A percentile compares a stretch with the other conserved stretches of the same genome.
Conservation (phyloP, 2,329 filamentous ascomycete species). For the Nannizziopsis arthrosporioides region DNA sequence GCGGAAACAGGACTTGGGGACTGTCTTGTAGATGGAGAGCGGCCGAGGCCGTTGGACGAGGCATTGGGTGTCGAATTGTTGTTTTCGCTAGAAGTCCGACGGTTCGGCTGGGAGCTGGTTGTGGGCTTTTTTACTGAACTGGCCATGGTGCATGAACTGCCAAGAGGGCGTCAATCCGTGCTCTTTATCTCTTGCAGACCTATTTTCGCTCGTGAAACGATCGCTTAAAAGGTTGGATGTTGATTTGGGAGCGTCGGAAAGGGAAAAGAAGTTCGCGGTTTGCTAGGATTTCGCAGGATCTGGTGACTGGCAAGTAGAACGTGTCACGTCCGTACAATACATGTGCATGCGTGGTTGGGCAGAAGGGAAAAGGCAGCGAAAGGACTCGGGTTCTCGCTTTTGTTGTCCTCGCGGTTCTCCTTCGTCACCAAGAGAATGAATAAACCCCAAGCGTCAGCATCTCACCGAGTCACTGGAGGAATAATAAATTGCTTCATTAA, state of each 20-base stretch:
- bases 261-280: not conserved
- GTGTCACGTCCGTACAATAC: too few relatives aligned
- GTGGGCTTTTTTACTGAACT: slow-evolving; percentile 11
- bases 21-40: slow-evolving; percentile 53
- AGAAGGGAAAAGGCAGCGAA: too few relatives aligned
- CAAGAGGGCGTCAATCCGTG: not conserved
- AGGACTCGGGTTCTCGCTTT: too few relatives aligned
- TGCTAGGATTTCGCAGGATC: too few relatives aligned
- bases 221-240: not conserved
- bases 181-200: not conserved
- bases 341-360: too few relatives aligned
- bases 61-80: slow-evolving; percentile 36
- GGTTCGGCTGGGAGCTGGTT: slow-evolving; percentile 7
- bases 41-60: slow-evolving; percentile 39
- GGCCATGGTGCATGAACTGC: slow-evolving; percentile 10
- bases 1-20: slow-evolving; percentile 52
- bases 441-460: too few relatives aligned
- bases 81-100: slow-evolving; percentile 15
- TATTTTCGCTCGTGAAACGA: not conserved
- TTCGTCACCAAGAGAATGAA: too few relatives aligned
- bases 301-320: too few relatives aligned
- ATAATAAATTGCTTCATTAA: too few relatives aligned
- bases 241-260: not conserved
- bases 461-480: too few relatives aligned
- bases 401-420: too few relatives aligned